These are phyloP conservation scores for Nannizzia gypsea DNA, from an alignment of 2,329 filamentous ascomycete genomes.

Conservation along the genomic window DNA sequence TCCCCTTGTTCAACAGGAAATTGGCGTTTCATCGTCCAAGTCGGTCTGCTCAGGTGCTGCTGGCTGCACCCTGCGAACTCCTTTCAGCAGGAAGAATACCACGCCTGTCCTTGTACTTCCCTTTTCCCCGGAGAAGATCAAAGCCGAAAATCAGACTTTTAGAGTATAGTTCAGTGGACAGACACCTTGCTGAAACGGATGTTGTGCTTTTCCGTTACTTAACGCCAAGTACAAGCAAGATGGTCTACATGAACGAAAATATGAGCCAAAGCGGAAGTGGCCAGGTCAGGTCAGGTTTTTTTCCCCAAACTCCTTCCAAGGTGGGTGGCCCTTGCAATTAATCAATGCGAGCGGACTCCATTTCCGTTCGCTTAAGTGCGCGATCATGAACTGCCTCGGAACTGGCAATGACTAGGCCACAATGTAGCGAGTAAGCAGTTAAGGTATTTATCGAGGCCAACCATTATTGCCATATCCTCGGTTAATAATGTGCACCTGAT, in stretches of 20 bases:
- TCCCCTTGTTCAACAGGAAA: slow-evolving; percentile 1
- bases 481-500: not conserved
- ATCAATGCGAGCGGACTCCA: not conserved
- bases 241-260: not conserved
- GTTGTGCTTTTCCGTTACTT: not conserved
- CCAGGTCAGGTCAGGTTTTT: not conserved
- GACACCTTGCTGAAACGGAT: not conserved
- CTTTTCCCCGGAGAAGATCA: not conserved
- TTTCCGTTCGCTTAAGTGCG: not conserved
- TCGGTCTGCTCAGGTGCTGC: not conserved
- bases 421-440: not conserved
- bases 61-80: not conserved
- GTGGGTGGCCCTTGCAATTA: not conserved
- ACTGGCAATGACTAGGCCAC: not conserved
- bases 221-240: not conserved
- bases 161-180: too few relatives aligned
- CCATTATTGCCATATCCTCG: not conserved
- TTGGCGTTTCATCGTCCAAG: slow-evolving; percentile 1
- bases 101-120: not conserved
- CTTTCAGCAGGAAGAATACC: not conserved
- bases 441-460: too few relatives aligned
- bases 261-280: not conserved
- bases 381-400: not conserved
- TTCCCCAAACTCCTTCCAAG: not conserved
- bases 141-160: not conserved